These are phyloP conservation scores for Leucosporidium scottii DNA, from an alignment of 768 basidiomycete species.

Conservation along the genomic window DNA sequence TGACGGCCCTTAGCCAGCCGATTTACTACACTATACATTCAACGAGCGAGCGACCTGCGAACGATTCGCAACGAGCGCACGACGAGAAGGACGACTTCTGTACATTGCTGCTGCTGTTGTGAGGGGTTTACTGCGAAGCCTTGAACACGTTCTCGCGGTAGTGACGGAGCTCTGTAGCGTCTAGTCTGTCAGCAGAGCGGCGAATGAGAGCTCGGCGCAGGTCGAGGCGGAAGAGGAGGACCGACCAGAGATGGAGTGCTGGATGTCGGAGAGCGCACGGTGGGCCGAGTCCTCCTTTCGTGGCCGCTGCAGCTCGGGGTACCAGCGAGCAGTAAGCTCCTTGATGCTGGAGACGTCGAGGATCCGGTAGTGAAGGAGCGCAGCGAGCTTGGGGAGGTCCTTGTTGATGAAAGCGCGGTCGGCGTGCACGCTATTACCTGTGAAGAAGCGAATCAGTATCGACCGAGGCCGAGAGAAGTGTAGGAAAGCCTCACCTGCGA, in stretches of 20 bases:
- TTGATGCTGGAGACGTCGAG: constrained; percentile 39
- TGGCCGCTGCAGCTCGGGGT: constrained; percentile 31
- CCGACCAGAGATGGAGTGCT: constrained; percentile 26
- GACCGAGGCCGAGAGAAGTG: constrained; percentile 22
- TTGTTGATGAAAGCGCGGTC: constrained; percentile 33
- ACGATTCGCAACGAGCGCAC: no score
- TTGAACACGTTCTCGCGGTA: constrained; percentile 27
- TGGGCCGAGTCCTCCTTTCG: constrained; percentile 27
- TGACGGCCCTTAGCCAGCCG: no score
- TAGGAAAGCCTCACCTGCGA: background rate
- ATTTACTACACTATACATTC: no score
- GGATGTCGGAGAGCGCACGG: constrained; percentile 28
- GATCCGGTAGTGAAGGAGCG: constrained; percentile 43
- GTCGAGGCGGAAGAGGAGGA: background rate
- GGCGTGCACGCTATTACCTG: constrained; percentile 28
- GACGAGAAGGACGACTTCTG: no score
- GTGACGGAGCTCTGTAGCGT: constrained; percentile 16
- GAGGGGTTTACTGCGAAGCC: background rate
- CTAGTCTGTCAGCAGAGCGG: background rate
- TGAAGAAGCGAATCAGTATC: constrained; percentile 15
- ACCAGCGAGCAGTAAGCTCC: constrained; percentile 43
- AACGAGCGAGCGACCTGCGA: no score
- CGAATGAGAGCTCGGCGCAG: background rate
- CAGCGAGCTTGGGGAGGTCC: constrained; percentile 41
- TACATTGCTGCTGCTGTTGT: no score